Evolutionary conservation across 192 early-diverging fungal species (phyloP).

Genomic region (Coemansia sp.): DNA sequence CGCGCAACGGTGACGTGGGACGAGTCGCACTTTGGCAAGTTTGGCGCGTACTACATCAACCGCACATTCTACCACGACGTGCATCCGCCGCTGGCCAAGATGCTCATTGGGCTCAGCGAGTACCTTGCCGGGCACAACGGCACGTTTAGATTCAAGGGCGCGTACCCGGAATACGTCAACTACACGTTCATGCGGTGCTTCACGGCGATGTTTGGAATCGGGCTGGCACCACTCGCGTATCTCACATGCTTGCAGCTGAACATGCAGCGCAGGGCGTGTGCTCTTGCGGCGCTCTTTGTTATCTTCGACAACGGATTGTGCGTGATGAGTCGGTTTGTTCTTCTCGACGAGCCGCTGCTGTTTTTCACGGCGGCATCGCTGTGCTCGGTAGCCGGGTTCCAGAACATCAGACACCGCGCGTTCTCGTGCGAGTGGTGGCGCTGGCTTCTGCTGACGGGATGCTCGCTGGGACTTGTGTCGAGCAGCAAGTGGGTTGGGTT

Average conservation of each 20-base stretch:
- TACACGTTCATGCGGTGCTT: slow-evolving; percentile 68
- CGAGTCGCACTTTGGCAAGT: slow-evolving; percentile 65
- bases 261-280: slow-evolving; percentile 49
- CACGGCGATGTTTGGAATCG: slow-evolving; percentile 64
- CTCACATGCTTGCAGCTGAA: slow-evolving; percentile 62
- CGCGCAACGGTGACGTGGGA: slow-evolving; percentile 62
- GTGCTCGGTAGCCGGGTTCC: slow-evolving; percentile 59
- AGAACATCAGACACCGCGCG: slow-evolving; percentile 53
- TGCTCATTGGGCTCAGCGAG: slow-evolving; percentile 64
- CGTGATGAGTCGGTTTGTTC: slow-evolving; percentile 66
- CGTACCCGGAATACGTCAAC: slow-evolving; percentile 63
- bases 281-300: slow-evolving; percentile 60
- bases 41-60: slow-evolving; percentile 88
- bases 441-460: slow-evolving; percentile 63
- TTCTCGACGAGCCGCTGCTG: slow-evolving; percentile 70
- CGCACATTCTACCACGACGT: slow-evolving; percentile 94
- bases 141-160: slow-evolving; percentile 62
- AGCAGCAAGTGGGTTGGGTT: slow-evolving; percentile 94
- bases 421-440: slow-evolving; percentile 68
- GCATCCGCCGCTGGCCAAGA: slow-evolving; percentile 88
- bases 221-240: slow-evolving; percentile 67
- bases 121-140: slow-evolving; percentile 63
- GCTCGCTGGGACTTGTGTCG: slow-evolving; percentile 62
- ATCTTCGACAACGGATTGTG: slow-evolving; percentile 63
- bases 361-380: slow-evolving; percentile 63